phyloP scores from a whole-genome alignment of 495 filamentous ascomycete genomes.

The Baudoinia panamericana region DNA sequence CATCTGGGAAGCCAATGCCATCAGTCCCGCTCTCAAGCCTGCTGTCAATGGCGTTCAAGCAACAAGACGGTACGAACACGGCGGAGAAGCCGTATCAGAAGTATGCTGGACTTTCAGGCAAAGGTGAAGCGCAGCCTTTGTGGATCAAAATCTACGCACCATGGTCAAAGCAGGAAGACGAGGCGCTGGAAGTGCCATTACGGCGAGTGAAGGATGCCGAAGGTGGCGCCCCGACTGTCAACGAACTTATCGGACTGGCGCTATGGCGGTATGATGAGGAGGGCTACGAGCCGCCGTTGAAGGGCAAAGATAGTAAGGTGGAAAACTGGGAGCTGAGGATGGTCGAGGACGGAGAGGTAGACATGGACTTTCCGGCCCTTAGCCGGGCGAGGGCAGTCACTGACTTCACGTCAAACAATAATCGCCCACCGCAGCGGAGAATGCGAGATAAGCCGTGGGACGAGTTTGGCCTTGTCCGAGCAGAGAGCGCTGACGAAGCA shows the following conservation, averaged over 20 bases:
- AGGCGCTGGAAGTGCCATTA: conserved; percentile 66
- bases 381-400: conserved; percentile 64
- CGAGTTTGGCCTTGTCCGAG: conserved; percentile 82
- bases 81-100: conserved; percentile 62
- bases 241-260: conserved; percentile 79
- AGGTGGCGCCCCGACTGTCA: conserved; percentile 63
- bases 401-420: conserved; percentile 87
- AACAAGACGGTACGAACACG: conserved; percentile 38
- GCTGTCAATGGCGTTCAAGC: conserved; percentile 53
- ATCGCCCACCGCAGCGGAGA: conserved; percentile 52
- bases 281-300: conserved; percentile 54
- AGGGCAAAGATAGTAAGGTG: conserved; percentile 58
- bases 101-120: conserved; percentile 76
- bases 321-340: conserved; percentile 89
- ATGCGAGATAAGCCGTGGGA: conserved; percentile 77
- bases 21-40: conserved; percentile 67
- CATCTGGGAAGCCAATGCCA: conserved; percentile 83
- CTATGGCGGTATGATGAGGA: conserved; percentile 82
- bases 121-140: conserved; percentile 69
- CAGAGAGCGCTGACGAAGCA: conserved; percentile 61
- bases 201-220: conserved; percentile 56
- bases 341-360: conserved; percentile 91
- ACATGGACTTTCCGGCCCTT: conserved; percentile 86
- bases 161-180: conserved; percentile 57
- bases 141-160: conserved; percentile 78